A percentile compares a stretch with the other conserved stretches of the same genome.
Evolutionary conservation across 2,329 filamentous ascomycete species (phyloP).

Genomic region (Aspergillus ochraceus): DNA sequence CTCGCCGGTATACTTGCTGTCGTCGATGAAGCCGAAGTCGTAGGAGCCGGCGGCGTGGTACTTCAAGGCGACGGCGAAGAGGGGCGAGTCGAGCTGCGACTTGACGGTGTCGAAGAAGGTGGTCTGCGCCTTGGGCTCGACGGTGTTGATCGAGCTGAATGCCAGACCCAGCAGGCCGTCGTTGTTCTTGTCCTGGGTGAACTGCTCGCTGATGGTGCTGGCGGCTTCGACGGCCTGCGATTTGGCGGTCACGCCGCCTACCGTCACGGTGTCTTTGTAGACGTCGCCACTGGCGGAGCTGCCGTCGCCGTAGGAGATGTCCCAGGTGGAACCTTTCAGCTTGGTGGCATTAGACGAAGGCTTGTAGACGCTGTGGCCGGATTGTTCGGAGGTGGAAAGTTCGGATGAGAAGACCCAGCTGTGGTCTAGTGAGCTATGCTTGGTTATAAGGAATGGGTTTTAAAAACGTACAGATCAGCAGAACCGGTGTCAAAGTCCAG

Average conservation of each 20-base stretch:
- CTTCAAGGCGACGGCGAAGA: slow-evolving; percentile 59
- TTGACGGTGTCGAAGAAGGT: slow-evolving; percentile 65
- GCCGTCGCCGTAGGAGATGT: slow-evolving; percentile 65
- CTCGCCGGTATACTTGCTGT: slow-evolving; percentile 56
- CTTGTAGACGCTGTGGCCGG: slow-evolving; percentile 60
- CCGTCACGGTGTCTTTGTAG: slow-evolving; percentile 63
- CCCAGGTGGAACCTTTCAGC: slow-evolving; percentile 55
- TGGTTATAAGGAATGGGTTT: background rate
- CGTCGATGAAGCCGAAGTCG: slow-evolving; percentile 62
- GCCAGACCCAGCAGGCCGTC: slow-evolving; percentile 63
- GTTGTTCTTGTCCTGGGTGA: slow-evolving; percentile 52
- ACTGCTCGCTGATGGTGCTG: slow-evolving; percentile 55
- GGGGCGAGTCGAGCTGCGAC: slow-evolving; percentile 47
- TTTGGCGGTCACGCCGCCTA: slow-evolving; percentile 60
- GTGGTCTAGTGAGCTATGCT: slow-evolving; percentile 10
- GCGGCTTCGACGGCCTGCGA: slow-evolving; percentile 68
- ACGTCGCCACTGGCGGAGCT: slow-evolving; percentile 64
- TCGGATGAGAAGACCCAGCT: slow-evolving; percentile 68
- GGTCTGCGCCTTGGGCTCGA: slow-evolving; percentile 50
- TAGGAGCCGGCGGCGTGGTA: slow-evolving; percentile 54
- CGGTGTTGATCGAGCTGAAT: slow-evolving; percentile 61
- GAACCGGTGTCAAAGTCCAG: slow-evolving; percentile 72
- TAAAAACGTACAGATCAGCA: slow-evolving; percentile 63
- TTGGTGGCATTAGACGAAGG: slow-evolving; percentile 50
- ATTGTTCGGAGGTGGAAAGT: slow-evolving; percentile 50